Evolutionary conservation across 2,329 filamentous ascomycete species (phyloP).

Genomic region (Alternaria dauci): DNA sequence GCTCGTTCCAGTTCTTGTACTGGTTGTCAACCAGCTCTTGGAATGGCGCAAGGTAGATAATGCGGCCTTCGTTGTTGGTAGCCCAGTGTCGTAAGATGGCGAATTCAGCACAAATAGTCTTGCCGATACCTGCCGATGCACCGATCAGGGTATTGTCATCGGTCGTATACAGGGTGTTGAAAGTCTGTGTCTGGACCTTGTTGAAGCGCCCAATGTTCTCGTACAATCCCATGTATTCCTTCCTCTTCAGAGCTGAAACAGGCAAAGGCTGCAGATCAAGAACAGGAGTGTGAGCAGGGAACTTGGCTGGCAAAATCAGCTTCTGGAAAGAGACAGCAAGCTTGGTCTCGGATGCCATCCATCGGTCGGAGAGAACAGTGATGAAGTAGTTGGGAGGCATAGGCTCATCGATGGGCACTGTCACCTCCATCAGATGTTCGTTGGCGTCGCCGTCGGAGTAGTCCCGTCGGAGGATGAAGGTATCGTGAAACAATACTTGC

Average conservation of each 20-base stretch:
- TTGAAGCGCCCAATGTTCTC: conserved; percentile 89
- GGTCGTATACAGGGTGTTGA: conserved; percentile 89
- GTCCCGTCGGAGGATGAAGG: conserved; percentile 88
- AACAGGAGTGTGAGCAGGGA: conserved; percentile 90
- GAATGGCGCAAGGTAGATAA: conserved; percentile 93
- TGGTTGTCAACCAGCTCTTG: conserved; percentile 89
- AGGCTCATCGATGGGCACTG: conserved; percentile 93
- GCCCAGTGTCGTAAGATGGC: conserved; percentile 89
- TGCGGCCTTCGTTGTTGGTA: conserved; percentile 73
- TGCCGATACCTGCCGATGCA: conserved; percentile 92
- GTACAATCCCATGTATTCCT: conserved; percentile 84
- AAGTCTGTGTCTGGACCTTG: conserved; percentile 96
- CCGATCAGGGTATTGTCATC: conserved; percentile 95
- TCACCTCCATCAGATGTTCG: conserved; percentile 95
- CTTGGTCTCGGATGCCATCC: conserved; percentile 98
- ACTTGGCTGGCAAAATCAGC: conserved; percentile 91
- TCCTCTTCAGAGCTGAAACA: conserved; percentile 84
- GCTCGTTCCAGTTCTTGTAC: conserved; percentile 83
- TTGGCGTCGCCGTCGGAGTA: conserved; percentile 87
- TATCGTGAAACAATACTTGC: conserved; percentile 92
- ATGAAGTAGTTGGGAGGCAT: conserved; percentile 99
- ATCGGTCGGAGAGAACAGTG: conserved; percentile 90
- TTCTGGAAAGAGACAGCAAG: conserved; percentile 95
- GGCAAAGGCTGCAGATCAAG: conserved; percentile 92
- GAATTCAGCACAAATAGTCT: conserved; percentile 97